Evolutionary conservation across 306 rosid species (phyloP), one percentile per base, ranked within the genome.

Genomic region (Acacia melanoxylon): DNA sequence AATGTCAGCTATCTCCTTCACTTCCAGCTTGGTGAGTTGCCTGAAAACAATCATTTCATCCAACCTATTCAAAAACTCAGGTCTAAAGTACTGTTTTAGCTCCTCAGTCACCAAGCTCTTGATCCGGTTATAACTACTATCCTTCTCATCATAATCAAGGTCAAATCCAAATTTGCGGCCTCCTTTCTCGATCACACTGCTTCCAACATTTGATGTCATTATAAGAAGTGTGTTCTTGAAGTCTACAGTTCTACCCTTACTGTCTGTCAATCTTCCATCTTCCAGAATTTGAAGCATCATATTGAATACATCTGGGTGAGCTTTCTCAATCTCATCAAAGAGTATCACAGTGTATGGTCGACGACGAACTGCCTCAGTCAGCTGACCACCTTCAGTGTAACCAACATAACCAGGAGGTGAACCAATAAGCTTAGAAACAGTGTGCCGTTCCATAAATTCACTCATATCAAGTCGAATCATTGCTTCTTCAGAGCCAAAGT

Each of bases 351-450:
- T 94, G 85, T 94, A 94, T 40, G 98, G 97, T 56, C 98, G 94
- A 40, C 98, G 98, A 5, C 98, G 85, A 75, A 94, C 98, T 17
- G 98, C 97, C 93, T 94, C 98, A 19, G 98, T 94, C 85, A 94
- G 82, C 83, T 94, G 98, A 83, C 98, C 98, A 48, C 98, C 98
- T 87, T 94, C 98, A 0, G 98, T 94, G 86, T 94, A 94, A 82
- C 98, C 98, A 66, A 94, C 98, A 69, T 94, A 94, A 75, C 98
- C 98, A 16, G 98, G 98, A 79, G 98, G 98, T 37, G 98, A 94
- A 65, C 98, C 98, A 49, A 94, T 92, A 61, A 94, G 97, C 84
- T 94, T 94, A 17, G 98, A 94, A 29, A 94, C 98, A 0, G 98
- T 92, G 82, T 94, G 98, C 77, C 98, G 90, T 78, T 94, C 98